These are phyloP conservation scores for Candida sp. DNA, from an alignment of 1,139 yeast genomes.

Conservation along the genomic window DNA sequence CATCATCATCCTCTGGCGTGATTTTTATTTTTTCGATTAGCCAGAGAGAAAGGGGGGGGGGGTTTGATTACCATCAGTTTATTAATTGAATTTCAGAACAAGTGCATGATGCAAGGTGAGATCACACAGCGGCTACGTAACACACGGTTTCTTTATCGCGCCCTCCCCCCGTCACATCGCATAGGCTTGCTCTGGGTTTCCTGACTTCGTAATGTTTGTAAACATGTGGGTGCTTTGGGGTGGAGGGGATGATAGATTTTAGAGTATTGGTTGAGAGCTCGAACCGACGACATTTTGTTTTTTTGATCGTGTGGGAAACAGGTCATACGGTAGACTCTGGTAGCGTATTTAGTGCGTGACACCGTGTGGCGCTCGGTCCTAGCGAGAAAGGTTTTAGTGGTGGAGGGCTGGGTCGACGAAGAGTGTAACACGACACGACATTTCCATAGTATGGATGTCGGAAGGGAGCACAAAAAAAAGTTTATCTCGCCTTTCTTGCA, in stretches of 20 bases:
- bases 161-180: no score
- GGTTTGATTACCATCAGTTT: not conserved
- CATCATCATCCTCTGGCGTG: not conserved
- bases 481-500: no score
- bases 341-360: no score
- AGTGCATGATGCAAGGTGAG: not conserved
- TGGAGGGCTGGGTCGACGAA: no score
- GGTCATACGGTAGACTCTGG: no score
- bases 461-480: no score
- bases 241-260: not conserved
- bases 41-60: not conserved
- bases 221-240: not conserved
- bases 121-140: not conserved
- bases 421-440: no score
- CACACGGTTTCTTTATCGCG: no score
- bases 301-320: no score
- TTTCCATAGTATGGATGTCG: no score
- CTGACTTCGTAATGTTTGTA: not conserved
- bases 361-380: no score
- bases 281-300: not conserved
- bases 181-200: not conserved
- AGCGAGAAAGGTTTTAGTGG: no score
- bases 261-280: not conserved
- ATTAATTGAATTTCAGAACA: not conserved
- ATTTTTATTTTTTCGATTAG: not conserved